These are phyloP conservation scores for Chytridium lagenaria DNA, from an alignment of 371 early-diverging fungal genomes.

Conservation along the genomic window DNA sequence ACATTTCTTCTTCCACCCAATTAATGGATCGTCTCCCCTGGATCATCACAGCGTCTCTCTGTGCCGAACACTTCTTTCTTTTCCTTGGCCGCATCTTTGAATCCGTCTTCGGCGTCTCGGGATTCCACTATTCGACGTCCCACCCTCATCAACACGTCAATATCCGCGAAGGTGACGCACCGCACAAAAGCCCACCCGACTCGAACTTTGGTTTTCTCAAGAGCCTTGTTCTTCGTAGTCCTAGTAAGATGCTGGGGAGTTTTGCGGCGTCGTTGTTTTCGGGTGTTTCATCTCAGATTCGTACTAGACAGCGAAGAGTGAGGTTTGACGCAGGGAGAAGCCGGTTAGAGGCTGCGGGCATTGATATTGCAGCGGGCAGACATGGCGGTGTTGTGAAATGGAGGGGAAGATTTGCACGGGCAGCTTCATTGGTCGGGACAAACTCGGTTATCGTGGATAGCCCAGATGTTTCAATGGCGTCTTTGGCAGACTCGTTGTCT, in stretches of 20 bases:
- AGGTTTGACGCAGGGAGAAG: conserved; percentile 5
- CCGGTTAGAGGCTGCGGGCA: conserved; percentile 1
- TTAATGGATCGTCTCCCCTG: conserved; percentile 21
- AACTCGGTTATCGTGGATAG: neutral
- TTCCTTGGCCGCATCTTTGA: conserved; percentile 5
- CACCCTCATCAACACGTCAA: conserved; percentile 15
- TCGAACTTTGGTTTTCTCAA: neutral
- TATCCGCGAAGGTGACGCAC: neutral
- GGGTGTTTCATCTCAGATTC: neutral
- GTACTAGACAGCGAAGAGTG: neutral
- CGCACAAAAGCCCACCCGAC: neutral
- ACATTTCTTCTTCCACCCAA: conserved; percentile 23
- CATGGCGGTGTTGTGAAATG: conserved; percentile 18
- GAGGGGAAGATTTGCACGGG: neutral
- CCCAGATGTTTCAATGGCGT: neutral
- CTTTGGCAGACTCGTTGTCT: neutral
- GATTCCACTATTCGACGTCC: neutral
- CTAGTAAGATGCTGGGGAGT: neutral
- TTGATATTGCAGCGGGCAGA: conserved; percentile 13
- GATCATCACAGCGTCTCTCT: conserved; percentile 22
- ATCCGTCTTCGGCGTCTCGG: conserved; percentile 1
- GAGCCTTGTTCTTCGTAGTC: neutral
- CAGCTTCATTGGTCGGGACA: neutral
- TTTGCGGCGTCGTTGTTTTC: neutral
- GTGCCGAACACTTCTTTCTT: conserved; percentile 31